Evolutionary conservation across 176 grass and related monocot genomes (phyloP).

Genomic region (Lolium rigidum): DNA sequence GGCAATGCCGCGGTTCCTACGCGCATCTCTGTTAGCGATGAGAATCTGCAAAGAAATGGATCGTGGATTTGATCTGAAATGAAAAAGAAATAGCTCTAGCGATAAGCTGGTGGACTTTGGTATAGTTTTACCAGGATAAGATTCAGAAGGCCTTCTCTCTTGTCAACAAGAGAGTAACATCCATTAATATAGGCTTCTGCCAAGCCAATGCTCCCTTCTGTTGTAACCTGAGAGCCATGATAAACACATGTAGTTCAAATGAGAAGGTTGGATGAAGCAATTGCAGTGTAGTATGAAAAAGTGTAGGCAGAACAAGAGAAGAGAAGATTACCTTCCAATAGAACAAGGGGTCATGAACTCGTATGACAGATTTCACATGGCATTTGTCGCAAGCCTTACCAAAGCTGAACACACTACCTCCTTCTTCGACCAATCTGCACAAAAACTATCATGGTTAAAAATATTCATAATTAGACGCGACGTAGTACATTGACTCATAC

Average conservation of each 20-base stretch:
- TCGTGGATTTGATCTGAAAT: neutral
- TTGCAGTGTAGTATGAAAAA: neutral
- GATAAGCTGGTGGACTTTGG: neutral
- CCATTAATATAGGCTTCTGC: constrained; percentile 7
- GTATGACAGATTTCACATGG: neutral
- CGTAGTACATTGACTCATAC: neutral
- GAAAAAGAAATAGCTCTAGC: neutral
- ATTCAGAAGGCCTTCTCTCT: constrained; percentile 26
- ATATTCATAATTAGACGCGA: neutral
- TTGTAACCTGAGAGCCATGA: neutral
- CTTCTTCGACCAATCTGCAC: neutral
- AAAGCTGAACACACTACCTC: constrained; percentile 15
- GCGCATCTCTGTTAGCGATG: constrained; percentile 12
- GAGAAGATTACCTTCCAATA: constrained; percentile 19
- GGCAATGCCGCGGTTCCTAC: neutral
- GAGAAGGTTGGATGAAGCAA: neutral
- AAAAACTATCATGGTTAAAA: neutral
- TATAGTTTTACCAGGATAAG: neutral
- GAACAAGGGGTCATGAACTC: constrained; percentile 13
- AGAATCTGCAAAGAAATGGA: constrained; percentile 10
- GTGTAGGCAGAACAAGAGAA: neutral
- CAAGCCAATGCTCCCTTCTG: constrained; percentile 5
- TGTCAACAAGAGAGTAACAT: neutral
- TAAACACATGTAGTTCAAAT: neutral
- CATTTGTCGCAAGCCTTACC: constrained; percentile 10